Evolutionary conservation across 768 basidiomycete genomes (phyloP).

Genomic region (Leccinum sublutescens): DNA sequence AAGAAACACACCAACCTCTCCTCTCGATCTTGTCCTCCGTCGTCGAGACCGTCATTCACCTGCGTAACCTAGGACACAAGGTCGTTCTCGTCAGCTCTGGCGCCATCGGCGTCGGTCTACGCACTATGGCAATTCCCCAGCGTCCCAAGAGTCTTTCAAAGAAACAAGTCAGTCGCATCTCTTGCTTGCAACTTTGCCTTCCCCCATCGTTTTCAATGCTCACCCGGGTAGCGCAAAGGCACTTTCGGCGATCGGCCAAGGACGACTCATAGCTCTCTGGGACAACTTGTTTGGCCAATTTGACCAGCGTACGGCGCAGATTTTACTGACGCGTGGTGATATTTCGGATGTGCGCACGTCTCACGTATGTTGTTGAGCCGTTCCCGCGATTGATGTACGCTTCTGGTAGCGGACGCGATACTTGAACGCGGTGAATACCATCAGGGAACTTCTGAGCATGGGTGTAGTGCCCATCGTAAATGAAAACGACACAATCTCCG

Average conservation of each 20-base stretch:
- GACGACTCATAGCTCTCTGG: conserved; percentile 93
- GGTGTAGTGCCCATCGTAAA: conserved; percentile 98
- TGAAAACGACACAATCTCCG: conserved; percentile 98
- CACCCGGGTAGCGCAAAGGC: conserved; percentile 55
- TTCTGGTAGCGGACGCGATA: conserved; percentile 80
- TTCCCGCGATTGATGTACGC: conserved; percentile 3
- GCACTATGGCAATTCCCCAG: conserved; percentile 82
- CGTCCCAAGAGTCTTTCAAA: conserved; percentile 83
- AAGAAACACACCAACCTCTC: conserved; percentile 88
- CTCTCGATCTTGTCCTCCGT: conserved; percentile 88
- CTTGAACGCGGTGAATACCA: conserved; percentile 93
- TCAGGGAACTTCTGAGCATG: conserved; percentile 87
- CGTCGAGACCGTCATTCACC: conserved; percentile 83
- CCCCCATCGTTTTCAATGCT: conserved; percentile 5
- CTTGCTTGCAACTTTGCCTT: not conserved
- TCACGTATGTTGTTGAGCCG: not conserved
- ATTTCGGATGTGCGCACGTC: conserved; percentile 80
- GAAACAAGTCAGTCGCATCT: conserved; percentile 70
- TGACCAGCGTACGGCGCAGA: conserved; percentile 94
- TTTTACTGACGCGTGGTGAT: conserved; percentile 91
- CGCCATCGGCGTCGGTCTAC: conserved; percentile 94
- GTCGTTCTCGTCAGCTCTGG: conserved; percentile 96
- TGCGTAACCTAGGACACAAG: conserved; percentile 82
- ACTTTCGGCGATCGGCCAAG: conserved; percentile 95
- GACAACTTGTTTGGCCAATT: conserved; percentile 94